Evolutionary conservation across 108 stramenopile species (phyloP).

Genomic region (Chaetoceros tenuissimus): DNA sequence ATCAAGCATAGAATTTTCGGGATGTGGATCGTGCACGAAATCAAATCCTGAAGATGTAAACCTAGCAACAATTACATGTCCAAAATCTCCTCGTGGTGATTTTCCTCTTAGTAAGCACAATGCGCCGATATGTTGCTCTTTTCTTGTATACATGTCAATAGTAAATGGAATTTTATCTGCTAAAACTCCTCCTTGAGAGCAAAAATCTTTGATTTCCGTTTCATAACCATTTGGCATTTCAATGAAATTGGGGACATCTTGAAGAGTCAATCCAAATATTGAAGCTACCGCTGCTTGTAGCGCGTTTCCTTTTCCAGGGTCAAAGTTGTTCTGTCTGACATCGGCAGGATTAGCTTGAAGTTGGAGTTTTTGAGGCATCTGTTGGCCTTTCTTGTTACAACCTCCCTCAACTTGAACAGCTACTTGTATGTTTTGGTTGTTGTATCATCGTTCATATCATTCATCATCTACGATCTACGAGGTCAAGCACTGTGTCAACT

Average conservation of each 20-base stretch:
- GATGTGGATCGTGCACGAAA: slow-evolving; percentile 33
- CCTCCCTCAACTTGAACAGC: too few species aligned
- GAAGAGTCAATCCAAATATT: slow-evolving; percentile 1
- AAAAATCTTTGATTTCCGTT: slow-evolving; percentile 15
- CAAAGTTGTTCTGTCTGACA: slow-evolving; percentile 13
- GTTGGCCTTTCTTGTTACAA: too few species aligned
- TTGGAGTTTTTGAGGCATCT: too few species aligned
- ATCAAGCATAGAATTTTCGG: slow-evolving; percentile 24
- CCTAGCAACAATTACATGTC: slow-evolving; percentile 28
- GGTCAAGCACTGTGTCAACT: too few species aligned
- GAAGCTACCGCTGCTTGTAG: slow-evolving; percentile 17
- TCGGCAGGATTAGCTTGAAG: neutral
- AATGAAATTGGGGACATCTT: slow-evolving; percentile 19
- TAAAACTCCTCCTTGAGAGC: slow-evolving; percentile 8
- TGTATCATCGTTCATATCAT: too few species aligned
- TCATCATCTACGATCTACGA: too few species aligned
- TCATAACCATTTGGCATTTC: slow-evolving; percentile 19
- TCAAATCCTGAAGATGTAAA: slow-evolving; percentile 5
- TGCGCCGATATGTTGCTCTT: slow-evolving; percentile 6
- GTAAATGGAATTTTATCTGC: slow-evolving; percentile 2
- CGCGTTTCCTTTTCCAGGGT: slow-evolving; percentile 17
- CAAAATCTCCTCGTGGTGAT: slow-evolving; percentile 25
- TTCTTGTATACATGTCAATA: neutral
- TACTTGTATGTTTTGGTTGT: too few species aligned
- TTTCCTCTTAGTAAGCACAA: slow-evolving; percentile 29